Conservation (phyloP, 176 grass and related monocot species). For the barley (Hordeum vulgare) region DNA sequence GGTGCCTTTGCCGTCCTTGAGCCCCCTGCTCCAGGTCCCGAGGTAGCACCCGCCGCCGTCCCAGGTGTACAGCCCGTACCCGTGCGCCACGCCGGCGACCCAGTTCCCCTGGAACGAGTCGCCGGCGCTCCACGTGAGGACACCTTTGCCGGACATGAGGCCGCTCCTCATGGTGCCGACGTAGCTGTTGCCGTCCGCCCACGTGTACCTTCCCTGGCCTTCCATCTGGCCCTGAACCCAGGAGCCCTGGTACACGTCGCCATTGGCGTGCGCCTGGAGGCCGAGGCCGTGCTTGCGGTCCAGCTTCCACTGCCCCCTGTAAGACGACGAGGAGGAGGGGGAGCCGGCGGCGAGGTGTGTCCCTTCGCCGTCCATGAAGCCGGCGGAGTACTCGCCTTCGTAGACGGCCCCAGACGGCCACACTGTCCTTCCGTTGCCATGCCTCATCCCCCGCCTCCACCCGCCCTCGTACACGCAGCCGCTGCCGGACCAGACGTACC, state of each 20-base stretch:
- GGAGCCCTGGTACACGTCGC: conserved; percentile 74
- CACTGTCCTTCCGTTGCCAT: conserved; percentile 55
- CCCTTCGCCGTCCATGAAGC: conserved; percentile 74
- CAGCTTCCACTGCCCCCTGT: conserved; percentile 79
- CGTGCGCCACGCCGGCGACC: conserved; percentile 76
- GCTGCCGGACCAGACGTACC: conserved; percentile 65
- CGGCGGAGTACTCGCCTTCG: conserved; percentile 72
- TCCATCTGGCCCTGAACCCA: conserved; percentile 87
- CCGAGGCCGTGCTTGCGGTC: conserved; percentile 87
- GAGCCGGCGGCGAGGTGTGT: conserved; percentile 34
- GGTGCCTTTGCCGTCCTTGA: conserved; percentile 88
- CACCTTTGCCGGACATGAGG: conserved; percentile 76
- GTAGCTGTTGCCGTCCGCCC: conserved; percentile 68
- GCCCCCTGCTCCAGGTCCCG: conserved; percentile 79
- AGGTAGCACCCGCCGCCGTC: conserved; percentile 65
- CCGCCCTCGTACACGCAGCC: conserved; percentile 72
- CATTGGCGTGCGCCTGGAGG: conserved; percentile 63
- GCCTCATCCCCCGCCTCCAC: conserved; percentile 82
- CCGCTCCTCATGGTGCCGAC: conserved; percentile 77
- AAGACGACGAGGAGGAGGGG: conserved; percentile 20
- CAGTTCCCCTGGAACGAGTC: conserved; percentile 89
- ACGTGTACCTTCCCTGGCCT: conserved; percentile 80
- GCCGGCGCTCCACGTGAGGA: conserved; percentile 77
- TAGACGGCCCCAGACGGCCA: conserved; percentile 65
- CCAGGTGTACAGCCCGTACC: conserved; percentile 83